Evolutionary conservation across 2,329 filamentous ascomycete species (phyloP), one percentile per base, ranked within the genome.

Genomic region (Microthyrium microscopicum): DNA sequence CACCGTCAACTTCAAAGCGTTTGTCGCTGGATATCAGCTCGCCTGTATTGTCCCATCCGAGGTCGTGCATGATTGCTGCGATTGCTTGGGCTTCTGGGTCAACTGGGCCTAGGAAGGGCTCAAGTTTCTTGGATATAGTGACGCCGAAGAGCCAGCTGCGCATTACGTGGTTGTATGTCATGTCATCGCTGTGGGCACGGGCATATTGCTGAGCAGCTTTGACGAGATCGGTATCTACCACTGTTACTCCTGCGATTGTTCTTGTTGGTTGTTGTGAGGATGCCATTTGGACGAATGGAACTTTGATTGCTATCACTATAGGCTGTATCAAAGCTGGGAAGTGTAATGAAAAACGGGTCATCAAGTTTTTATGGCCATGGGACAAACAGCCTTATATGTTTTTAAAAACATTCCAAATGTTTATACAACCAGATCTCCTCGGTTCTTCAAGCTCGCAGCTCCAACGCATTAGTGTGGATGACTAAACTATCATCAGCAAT

Each of bases 1-100:
- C 62, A 11, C 62, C 56, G 41, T 67, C 62, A 17, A 66, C 58
- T 39, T 68, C 62, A 44, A 67, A 67, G 6, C 61, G 54, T 19
- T 58, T 59, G 44, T 66, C 60, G 1, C 41, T 29, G 25, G 55
- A 59, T 12, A 62, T 39, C 6, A 58, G 35, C 20, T 46, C 42
- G 11, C 48, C 46, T 3, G 45, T 52, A 7, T 42, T 45, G 33
- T 54, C 53, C 58, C 54, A 61, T 12, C 58, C 59, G 0, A 62
- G 42, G 27, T 62, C 57, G 38, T 64, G 61, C 18, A 62, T 45
- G 12, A 62, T 46, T 2, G 53, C 45, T 2, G 51, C 48, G 3
- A 63, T 40, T 5, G 52, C 54, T 26, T 58, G 52, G 12, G 54
- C 50, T 36, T 60, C 56, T 2, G 41, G 35, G 33, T 62, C 58